Conservation (phyloP, 768 basidiomycete genomes). For the Cystobasidium ongulense region DNA sequence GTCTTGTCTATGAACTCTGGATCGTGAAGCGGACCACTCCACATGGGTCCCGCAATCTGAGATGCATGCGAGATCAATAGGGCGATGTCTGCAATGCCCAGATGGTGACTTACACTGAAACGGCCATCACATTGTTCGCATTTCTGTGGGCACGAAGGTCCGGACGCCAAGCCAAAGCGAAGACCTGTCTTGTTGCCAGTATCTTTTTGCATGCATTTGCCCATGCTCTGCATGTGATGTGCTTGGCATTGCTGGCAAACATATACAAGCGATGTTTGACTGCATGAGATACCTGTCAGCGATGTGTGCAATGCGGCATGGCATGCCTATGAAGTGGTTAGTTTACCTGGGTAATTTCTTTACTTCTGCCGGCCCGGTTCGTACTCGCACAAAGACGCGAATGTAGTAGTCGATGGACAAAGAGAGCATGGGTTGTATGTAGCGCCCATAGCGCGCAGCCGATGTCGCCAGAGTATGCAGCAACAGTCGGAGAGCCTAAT, state of each 20-base stretch:
- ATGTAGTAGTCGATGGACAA: constrained; percentile 97
- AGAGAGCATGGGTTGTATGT: constrained; percentile 72
- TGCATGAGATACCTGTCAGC: constrained; percentile 43
- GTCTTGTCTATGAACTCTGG: constrained; percentile 64
- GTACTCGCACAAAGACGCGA: constrained; percentile 74
- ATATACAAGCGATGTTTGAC: constrained; percentile 77
- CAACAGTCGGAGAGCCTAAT: constrained; percentile 83
- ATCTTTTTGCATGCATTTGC: constrained; percentile 51
- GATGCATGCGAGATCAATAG: constrained; percentile 55
- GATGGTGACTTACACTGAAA: constrained; percentile 59
- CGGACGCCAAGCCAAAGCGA: constrained; percentile 62
- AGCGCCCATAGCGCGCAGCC: constrained; percentile 83
- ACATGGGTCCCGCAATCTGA: constrained; percentile 68
- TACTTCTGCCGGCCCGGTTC: constrained; percentile 66
- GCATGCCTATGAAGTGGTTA: neutral
- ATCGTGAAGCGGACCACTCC: constrained; percentile 82
- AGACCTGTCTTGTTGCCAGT: constrained; percentile 47
- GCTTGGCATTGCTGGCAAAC: constrained; percentile 76
- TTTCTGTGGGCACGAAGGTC: constrained; percentile 55
- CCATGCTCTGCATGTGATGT: constrained; percentile 76
- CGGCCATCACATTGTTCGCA: constrained; percentile 75
- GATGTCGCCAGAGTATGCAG: constrained; percentile 74
- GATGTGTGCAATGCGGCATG: neutral
- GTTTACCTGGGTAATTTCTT: constrained; percentile 71
- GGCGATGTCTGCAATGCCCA: neutral